Evolutionary conservation across 208 protist genomes (phyloP), one percentile per base, ranked within the genome.

Genomic region (Trypanosoma caninum): DNA sequence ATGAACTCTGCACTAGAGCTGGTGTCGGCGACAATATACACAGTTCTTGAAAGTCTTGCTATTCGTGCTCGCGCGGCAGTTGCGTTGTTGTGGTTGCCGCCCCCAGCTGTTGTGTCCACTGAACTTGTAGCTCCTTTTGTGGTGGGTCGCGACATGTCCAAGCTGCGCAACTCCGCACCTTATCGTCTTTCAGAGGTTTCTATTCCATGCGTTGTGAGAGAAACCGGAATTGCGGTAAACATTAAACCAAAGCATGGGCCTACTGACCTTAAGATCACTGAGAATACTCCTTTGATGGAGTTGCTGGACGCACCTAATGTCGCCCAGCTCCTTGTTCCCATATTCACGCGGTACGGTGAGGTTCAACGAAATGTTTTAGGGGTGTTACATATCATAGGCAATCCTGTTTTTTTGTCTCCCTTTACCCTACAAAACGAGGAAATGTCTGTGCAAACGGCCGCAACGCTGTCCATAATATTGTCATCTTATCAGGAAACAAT

Each of bases 61-160:
- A 81, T 93, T 53, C 81, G 86, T 52, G 75, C 79, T 16, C 56
- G 89, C 22, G 78, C 78, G 8, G 75, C 80, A 18, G 82, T 80
- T 16, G 85, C 85, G 27, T 51, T 95, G 45, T 60, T 95, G 56
- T 95, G 89, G 86, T 44, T 95, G 33, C 74, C 77, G 9, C 84
- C 83, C 13, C 81, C 78, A 28, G 85, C 78, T 13, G 70, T 80
- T 25, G 71, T 91, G 3, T 87, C 85, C 6, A 72, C 74, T 4
- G 89, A 93, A 64, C 82, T 95, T 10, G 76, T 95, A 16, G 85
- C 86, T 16, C 89, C 89, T 14, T 95, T 95, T 76, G 85, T 93
- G 0, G 85, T 95, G 10, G 83, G 85, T 5, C 76, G 82, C 2
- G 84, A 93, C 28, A 59, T 84, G 25, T 69, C 69, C 16, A 73